These are phyloP conservation scores for Aspergillus floridensis DNA, from an alignment of 2,329 filamentous ascomycete species.

Conservation along the genomic window DNA sequence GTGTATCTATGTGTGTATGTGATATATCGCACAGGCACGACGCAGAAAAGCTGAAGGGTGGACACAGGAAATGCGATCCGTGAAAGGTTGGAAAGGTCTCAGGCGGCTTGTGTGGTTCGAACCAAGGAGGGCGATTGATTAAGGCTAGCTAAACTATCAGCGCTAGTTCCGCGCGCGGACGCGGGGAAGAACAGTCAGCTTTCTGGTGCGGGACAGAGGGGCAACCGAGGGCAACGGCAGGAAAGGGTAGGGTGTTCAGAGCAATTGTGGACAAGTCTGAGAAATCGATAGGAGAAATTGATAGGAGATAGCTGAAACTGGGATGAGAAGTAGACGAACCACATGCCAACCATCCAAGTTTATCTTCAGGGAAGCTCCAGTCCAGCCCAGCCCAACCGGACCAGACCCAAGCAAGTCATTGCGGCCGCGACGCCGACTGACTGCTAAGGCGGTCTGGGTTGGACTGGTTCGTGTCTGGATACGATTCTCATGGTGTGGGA, in stretches of 20 bases:
- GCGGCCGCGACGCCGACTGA: background rate
- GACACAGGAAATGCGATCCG: background rate
- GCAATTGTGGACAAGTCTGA: background rate
- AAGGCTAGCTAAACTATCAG: background rate
- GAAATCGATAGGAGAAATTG: background rate
- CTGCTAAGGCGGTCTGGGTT: slow-evolving; percentile 9
- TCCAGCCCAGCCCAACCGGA: background rate
- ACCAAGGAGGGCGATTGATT: slow-evolving; percentile 5
- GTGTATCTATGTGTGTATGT: too few species aligned
- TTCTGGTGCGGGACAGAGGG: background rate
- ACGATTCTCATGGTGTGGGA: background rate
- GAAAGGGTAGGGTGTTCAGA: background rate
- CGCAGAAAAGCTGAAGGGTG: background rate
- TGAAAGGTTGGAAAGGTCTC: too few species aligned
- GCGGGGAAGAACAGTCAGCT: background rate
- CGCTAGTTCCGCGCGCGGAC: background rate
- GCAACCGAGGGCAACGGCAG: background rate
- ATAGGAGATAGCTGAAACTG: background rate
- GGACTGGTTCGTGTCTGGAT: background rate
- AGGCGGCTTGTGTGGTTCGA: background rate
- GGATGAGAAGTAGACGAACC: background rate
- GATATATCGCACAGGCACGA: background rate
- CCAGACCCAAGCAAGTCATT: background rate
- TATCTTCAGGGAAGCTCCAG: background rate
- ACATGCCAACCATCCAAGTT: background rate